Evolutionary conservation across 148 eudicot species (phyloP), one percentile per base, ranked within the genome.

Genomic region (Talinum fruticosum): DNA sequence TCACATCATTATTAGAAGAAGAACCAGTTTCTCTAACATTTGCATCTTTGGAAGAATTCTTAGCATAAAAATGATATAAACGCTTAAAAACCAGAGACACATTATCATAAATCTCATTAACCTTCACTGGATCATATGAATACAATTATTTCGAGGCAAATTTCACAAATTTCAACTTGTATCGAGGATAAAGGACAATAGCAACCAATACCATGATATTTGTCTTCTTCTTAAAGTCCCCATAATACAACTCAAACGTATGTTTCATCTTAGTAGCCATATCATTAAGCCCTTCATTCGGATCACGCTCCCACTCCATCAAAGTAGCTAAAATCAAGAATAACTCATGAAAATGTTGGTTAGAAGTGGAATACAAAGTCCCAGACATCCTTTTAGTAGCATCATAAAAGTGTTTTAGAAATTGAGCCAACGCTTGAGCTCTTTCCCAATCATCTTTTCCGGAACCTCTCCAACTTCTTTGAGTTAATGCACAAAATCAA

Each of bases 221-320:
- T 38, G 32, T 57, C 10, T 54, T 78, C 15, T 29, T 34, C 59
- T 51, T 51, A 24, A 54, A 30, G 30, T 54, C 37, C 3, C 69
- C 80, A 71, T 53, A 78, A 16, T 53, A 78, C 37, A 70, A 57
- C 21, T 78, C 75, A 78, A 53, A 78, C 53, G 59, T 71, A 13
- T 54, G n/a, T 61, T 57, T 71, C 75, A 78, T 71, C 29, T 69
- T 26, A 0, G 0, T 19, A 57, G 32, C 70, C 59, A 78, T 65
- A 2, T 8, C 30, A 15, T 16, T 3, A 57, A 57, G 37, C 21
- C 30, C 29, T 7, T 33, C 10, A 74, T 57, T 59, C 12, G 32
- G 8, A 54, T 26, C 64, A 1, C 3, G 13, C 57, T 74, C 49
- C 76, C 67, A 57, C 24, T 33, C 30, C 0, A 57, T 18, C 33